Conservation (phyloP, 371 early-diverging fungal genomes). For the Rhizopus arrhizus region DNA sequence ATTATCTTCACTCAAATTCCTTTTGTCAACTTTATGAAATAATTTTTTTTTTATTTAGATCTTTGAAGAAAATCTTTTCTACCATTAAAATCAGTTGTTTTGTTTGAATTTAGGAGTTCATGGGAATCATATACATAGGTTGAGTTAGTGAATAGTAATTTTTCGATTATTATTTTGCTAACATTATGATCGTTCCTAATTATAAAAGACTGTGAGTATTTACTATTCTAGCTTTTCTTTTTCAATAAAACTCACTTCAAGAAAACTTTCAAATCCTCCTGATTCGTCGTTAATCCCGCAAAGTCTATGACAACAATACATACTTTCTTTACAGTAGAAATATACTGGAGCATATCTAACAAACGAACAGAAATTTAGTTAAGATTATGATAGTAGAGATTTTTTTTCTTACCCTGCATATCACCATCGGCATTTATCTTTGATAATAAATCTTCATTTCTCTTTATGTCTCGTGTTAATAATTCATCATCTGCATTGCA, state of each 20-base stretch:
- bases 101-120: too few relatives aligned
- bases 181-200: not conserved
- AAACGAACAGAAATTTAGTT: conserved; percentile 16
- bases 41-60: too few relatives aligned
- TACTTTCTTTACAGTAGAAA: conserved; percentile 9
- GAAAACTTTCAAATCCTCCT: conserved; percentile 18
- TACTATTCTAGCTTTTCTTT: conserved; percentile 12
- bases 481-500: conserved; percentile 10
- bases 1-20: not conserved
- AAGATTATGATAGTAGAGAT: not conserved
- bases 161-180: too few relatives aligned
- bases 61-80: too few relatives aligned
- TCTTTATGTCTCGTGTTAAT: conserved; percentile 7
- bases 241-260: conserved; percentile 6
- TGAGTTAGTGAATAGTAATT: too few relatives aligned
- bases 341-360: conserved; percentile 19
- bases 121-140: too few relatives aligned
- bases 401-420: conserved; percentile 6
- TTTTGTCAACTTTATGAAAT: not conserved
- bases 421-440: conserved; percentile 14
- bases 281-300: conserved; percentile 33
- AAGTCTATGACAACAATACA: conserved; percentile 22
- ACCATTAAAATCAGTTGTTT: too few relatives aligned
- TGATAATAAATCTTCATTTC: conserved; percentile 5
- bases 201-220: conserved; percentile 3